Percentiles rank a stretch among this genome's conserved stretches.
Conservation (phyloP, 768 basidiomycete genomes). For the Nidularia pulvinata region DNA sequence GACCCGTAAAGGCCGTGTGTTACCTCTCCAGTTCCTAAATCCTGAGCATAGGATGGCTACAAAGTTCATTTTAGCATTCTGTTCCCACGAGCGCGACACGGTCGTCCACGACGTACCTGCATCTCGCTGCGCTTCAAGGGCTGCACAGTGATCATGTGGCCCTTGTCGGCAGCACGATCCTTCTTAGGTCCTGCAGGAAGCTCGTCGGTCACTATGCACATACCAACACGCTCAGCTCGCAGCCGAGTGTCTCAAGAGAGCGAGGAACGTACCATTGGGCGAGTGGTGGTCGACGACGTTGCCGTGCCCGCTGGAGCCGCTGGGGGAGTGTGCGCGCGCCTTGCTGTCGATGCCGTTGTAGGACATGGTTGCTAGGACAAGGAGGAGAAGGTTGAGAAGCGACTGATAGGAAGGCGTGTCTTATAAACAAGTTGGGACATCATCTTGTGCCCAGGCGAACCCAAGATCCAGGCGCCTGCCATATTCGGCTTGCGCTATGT, state of each 20-base stretch:
- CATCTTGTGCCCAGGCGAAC: no score
- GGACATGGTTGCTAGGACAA: no score
- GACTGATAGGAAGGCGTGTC: no score
- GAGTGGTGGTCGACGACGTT: slow-evolving; percentile 79
- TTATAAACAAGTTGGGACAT: no score
- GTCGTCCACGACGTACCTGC: slow-evolving; percentile 82
- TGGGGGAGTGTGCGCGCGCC: slow-evolving; percentile 45
- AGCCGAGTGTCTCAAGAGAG: not conserved
- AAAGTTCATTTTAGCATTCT: no score
- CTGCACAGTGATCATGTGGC: slow-evolving; percentile 75
- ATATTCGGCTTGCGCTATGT: no score
- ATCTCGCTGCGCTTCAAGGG: slow-evolving; percentile 84
- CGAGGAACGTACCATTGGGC: slow-evolving; percentile 49
- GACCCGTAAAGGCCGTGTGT: slow-evolving; percentile 88
- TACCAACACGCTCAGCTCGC: slow-evolving; percentile 2
- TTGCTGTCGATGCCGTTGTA: slow-evolving; percentile 44
- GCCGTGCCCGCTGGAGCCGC: slow-evolving; percentile 34
- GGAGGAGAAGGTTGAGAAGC: not conserved
- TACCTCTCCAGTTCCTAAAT: slow-evolving; percentile 75
- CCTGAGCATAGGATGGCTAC: slow-evolving; percentile 92
- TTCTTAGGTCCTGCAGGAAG: slow-evolving; percentile 29
- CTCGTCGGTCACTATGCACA: slow-evolving; percentile 60
- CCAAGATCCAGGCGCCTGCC: no score
- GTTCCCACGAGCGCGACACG: no score
- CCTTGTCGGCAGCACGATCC: slow-evolving; percentile 13